These are phyloP conservation scores for Aspergillus sp. DNA, from an alignment of 2,329 filamentous ascomycete genomes.

Conservation along the genomic window DNA sequence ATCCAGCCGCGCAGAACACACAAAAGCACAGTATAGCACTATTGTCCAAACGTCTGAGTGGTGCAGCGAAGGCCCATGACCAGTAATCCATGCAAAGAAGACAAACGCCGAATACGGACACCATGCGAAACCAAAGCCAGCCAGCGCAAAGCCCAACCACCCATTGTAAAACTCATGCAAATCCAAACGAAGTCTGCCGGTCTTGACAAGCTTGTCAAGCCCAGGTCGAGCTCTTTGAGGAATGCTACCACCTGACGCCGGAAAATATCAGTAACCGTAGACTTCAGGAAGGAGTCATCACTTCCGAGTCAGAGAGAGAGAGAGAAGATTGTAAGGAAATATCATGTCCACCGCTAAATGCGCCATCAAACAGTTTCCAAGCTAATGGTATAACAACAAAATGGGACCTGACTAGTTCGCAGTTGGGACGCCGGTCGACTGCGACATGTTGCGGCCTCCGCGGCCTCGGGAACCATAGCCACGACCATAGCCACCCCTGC, in stretches of 20 bases:
- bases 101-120: slow-evolving; percentile 19
- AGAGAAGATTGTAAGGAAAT: slow-evolving; percentile 18
- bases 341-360: slow-evolving; percentile 20
- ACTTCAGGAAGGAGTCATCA: slow-evolving; percentile 23
- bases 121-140: slow-evolving; percentile 17
- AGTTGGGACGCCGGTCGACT: slow-evolving; percentile 40
- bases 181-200: slow-evolving; percentile 20
- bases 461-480: slow-evolving; percentile 41
- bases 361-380: slow-evolving; percentile 15
- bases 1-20: slow-evolving; percentile 1
- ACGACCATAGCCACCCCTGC: slow-evolving; percentile 48
- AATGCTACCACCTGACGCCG: slow-evolving; percentile 27
- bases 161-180: slow-evolving; percentile 16
- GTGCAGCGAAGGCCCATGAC: slow-evolving; percentile 16
- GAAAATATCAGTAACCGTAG: slow-evolving; percentile 18
- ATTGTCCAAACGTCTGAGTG: slow-evolving; percentile 18
- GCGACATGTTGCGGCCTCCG: slow-evolving; percentile 37
- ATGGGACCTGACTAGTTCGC: slow-evolving; percentile 24
- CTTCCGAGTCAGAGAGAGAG: slow-evolving; percentile 20
- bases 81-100: slow-evolving; percentile 18
- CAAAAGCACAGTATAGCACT: slow-evolving; percentile 11
- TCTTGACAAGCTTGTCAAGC: slow-evolving; percentile 24
- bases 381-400: slow-evolving; percentile 13
- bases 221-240: slow-evolving; percentile 26
- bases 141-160: slow-evolving; percentile 16